Evolutionary conservation across 164 flowering plant genomes (phyloP), one percentile per base, ranked within the genome.

Genomic region (Brasenia schreberi): DNA sequence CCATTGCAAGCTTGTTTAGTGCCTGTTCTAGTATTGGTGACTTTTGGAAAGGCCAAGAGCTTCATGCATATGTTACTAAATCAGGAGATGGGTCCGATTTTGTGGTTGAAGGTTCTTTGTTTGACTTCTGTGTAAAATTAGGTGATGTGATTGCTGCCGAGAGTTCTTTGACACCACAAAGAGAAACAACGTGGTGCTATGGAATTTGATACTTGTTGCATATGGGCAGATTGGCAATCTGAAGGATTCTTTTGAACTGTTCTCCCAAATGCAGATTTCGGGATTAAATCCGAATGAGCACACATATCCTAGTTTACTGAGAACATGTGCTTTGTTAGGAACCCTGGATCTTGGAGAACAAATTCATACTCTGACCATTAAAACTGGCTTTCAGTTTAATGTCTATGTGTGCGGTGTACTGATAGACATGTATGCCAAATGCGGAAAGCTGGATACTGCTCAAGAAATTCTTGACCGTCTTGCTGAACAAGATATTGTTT

Each of bases 371-470:
- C 76, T 67, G 14, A 42, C 70, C 33, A 42, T 76, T 39, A 73
- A 76, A 63, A 67, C 69, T 19, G 79, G 76, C 19, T 76, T 76
- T 63, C 70, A 70, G 61, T 72, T 45, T 59, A 73, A 76, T 27
- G 70, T 70, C 27, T 73, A 76, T 68, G 76, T 76, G n/a, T 76
- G 69, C 18, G 73, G 76, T 68, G 76, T 76, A 4, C 68, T 77
- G 12, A 77, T 77, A 45, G 79, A 77, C 61, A 77, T 77, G 79
- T 73, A 77, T 33, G 79, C 76, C 5, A 77, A 77, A 68, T 75
- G 68, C 64, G 77, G 77, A 42, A 43, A 64, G 18, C 69, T 76
- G 39, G 65, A 66, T 2, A 52, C 49, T 52, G 76, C 79, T 9
- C 66, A 69, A 63, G 72, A 71, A 59, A 76, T 76, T 62, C 76